phyloP scores from a whole-genome alignment of 345 rosid species.

The Corchorus capsularis region DNA sequence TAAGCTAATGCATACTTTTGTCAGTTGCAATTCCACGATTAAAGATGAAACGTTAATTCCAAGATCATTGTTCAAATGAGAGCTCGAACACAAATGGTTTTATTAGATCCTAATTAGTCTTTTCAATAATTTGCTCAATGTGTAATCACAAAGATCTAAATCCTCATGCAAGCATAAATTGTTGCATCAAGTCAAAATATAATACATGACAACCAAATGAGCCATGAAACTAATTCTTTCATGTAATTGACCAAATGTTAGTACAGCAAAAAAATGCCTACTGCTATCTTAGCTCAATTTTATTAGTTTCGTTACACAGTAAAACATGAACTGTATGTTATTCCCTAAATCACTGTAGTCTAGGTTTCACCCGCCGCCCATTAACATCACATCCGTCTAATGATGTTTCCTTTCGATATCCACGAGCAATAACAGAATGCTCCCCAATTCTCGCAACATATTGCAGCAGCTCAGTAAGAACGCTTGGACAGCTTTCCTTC shows the following conservation, averaged over 20 bases:
- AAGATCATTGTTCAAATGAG: not conserved
- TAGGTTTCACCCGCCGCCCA: constrained; percentile 77
- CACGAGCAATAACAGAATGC: constrained; percentile 48
- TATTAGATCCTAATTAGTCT: not conserved
- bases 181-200: not conserved
- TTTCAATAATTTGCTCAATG: not conserved
- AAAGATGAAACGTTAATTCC: not conserved
- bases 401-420: constrained; percentile 40
- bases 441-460: constrained; percentile 61
- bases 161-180: not conserved
- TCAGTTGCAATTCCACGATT: too few species aligned
- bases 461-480: constrained; percentile 60
- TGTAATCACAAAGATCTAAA: not conserved
- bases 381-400: constrained; percentile 57
- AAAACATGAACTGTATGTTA: not conserved
- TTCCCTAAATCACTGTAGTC: constrained; percentile 49
- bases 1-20: too few species aligned
- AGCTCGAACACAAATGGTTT: not conserved
- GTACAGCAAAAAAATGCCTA: constrained; percentile 34
- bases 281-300: constrained; percentile 22
- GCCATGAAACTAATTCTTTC: constrained; percentile 14
- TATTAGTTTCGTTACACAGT: not conserved
- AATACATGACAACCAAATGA: constrained; percentile 15
- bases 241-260: constrained; percentile 16
- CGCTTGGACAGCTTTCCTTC: constrained; percentile 59